Evolutionary conservation across 78 protist species (phyloP).

Genomic region (Emiliania huxleyi): DNA sequence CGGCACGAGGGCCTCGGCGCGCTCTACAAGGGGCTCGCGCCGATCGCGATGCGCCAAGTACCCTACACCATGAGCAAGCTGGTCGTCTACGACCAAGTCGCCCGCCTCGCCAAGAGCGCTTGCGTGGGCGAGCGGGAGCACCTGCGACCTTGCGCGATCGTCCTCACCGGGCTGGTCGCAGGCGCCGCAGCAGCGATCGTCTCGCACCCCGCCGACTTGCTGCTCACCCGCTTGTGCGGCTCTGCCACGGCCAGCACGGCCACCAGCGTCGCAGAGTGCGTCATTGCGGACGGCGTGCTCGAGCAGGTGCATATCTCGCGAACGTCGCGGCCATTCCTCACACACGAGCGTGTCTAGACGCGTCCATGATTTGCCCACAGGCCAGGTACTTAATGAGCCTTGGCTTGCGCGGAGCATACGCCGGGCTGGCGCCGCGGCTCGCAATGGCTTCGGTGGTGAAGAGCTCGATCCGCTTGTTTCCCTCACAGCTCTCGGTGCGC

Average conservation of each 20-base stretch:
- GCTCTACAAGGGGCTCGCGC: background rate
- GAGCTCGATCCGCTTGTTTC: too few species aligned
- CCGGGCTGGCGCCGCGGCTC: too few species aligned
- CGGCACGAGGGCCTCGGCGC: background rate
- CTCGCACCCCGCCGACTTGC: slow-evolving; percentile 10
- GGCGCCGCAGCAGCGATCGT: slow-evolving; percentile 10
- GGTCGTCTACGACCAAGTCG: background rate
- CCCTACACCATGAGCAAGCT: background rate
- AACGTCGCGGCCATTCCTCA: too few species aligned
- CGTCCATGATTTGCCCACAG: too few species aligned
- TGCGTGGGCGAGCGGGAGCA: too few species aligned
- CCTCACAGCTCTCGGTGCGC: too few species aligned
- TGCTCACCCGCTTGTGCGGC: background rate
- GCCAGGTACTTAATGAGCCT: too few species aligned
- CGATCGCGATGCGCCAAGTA: background rate
- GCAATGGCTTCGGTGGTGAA: too few species aligned
- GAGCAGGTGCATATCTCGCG: too few species aligned
- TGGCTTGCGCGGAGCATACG: too few species aligned
- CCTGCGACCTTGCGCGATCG: too few species aligned
- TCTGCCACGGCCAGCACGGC: background rate
- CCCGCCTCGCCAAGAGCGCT: background rate
- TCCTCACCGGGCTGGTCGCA: background rate
- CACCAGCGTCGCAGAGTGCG: background rate
- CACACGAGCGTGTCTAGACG: too few species aligned
- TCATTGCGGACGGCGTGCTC: background rate